Conservation (phyloP, 2,329 filamentous ascomycete genomes). For the Fusarium cyanostomum region DNA sequence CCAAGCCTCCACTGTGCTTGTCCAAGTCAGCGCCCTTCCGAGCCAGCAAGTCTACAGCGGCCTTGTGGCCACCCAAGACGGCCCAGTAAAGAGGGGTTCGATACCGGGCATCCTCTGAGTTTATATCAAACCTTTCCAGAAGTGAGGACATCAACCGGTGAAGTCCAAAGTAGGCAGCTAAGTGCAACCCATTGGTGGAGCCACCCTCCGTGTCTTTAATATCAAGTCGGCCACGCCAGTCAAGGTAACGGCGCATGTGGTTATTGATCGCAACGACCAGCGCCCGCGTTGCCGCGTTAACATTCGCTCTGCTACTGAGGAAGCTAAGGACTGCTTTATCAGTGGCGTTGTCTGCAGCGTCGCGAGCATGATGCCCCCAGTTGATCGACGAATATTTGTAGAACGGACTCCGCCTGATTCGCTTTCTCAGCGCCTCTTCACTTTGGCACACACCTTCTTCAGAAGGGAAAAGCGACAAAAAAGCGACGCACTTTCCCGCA, state of each 20-base stretch:
- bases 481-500: not conserved
- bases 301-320: not conserved
- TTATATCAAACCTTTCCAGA: not conserved
- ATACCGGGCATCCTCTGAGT: not conserved
- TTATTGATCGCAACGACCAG: not conserved
- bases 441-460: not conserved
- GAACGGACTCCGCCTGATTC: not conserved
- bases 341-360: not conserved
- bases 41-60: not conserved
- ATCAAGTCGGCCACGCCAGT: too few relatives aligned
- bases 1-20: not conserved
- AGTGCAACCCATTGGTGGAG: not conserved
- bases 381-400: not conserved
- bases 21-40: not conserved
- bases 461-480: not conserved
- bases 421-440: too few relatives aligned
- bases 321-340: not conserved
- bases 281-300: not conserved
- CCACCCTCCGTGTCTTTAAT: too few relatives aligned
- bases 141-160: not conserved
- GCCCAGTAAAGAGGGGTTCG: not conserved
- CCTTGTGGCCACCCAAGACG: not conserved
- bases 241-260: too few relatives aligned
- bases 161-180: not conserved
- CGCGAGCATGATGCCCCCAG: not conserved